phyloP scores from a whole-genome alignment of 1,284 basidiomycete species.

The Amylostereum chailletii region DNA sequence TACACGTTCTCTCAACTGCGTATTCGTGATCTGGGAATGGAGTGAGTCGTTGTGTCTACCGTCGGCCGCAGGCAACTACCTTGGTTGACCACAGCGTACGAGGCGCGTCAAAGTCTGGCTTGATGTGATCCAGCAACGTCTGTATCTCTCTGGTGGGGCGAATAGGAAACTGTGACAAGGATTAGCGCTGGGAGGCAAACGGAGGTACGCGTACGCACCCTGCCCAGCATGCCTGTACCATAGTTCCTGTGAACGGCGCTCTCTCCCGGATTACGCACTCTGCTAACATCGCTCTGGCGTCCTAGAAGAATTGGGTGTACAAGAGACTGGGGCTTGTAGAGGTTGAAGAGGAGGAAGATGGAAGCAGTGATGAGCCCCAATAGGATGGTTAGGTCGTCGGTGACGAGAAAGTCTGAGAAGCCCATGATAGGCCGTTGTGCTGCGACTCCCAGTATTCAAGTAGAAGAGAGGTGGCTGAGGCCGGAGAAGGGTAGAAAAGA shows the following conservation, averaged over 20 bases:
- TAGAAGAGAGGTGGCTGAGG: too few species aligned
- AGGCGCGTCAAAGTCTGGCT: constrained; percentile 52
- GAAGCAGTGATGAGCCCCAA: constrained; percentile 65
- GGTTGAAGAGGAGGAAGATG: constrained; percentile 63
- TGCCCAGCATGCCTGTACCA: constrained; percentile 67
- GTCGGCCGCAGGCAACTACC: constrained; percentile 27
- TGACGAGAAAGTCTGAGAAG: constrained; percentile 48
- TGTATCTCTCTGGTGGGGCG: constrained; percentile 63
- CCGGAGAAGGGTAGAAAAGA: too few species aligned
- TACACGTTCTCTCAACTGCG: constrained; percentile 53
- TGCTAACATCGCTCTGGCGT: constrained; percentile 74
- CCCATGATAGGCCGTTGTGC: constrained; percentile 21
- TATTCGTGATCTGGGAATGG: constrained; percentile 53
- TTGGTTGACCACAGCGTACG: constrained; percentile 72
- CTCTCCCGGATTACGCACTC: constrained; percentile 65
- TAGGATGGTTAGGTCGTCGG: constrained; percentile 69
- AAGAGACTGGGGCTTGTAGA: constrained; percentile 71
- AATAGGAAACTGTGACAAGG: constrained; percentile 50
- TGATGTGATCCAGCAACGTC: constrained; percentile 57
- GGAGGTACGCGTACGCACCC: constrained; percentile 37
- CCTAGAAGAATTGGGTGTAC: constrained; percentile 79
- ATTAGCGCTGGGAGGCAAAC: background rate
- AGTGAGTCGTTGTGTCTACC: background rate
- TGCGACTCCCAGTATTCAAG: too few species aligned
- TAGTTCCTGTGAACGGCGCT: constrained; percentile 80